Conservation (phyloP, 495 filamentous ascomycete genomes). For the Aspergillus nanangensis region DNA sequence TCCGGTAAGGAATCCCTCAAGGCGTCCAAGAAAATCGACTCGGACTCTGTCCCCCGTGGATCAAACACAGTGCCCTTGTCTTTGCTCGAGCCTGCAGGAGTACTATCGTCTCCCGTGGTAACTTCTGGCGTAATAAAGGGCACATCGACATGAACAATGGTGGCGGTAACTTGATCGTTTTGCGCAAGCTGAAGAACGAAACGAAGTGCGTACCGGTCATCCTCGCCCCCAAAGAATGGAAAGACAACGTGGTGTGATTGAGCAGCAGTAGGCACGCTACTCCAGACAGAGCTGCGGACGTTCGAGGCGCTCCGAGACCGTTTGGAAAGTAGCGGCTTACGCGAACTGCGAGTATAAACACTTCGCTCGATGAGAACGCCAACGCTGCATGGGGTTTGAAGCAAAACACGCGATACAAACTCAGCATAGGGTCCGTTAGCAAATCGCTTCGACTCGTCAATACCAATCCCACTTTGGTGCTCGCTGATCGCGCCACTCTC, state of each 20-base stretch:
- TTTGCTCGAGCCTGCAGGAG: too few relatives aligned
- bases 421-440: slow-evolving; percentile 49
- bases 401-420: slow-evolving; percentile 63
- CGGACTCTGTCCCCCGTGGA: slow-evolving; percentile 28
- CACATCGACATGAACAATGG: slow-evolving; percentile 25
- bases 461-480: slow-evolving; percentile 26
- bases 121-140: too few relatives aligned
- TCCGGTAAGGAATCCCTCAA: slow-evolving; percentile 58
- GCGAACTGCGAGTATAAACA: slow-evolving; percentile 29
- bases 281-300: slow-evolving; percentile 46
- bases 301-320: slow-evolving; percentile 55
- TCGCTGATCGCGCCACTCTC: slow-evolving; percentile 75
- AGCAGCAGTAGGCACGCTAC: slow-evolving; percentile 39
- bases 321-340: slow-evolving; percentile 33
- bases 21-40: slow-evolving; percentile 58
- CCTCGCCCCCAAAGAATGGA: slow-evolving; percentile 79
- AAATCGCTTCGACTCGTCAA: slow-evolving; percentile 24
- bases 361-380: slow-evolving; percentile 82
- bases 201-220: slow-evolving; percentile 77
- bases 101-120: too few relatives aligned
- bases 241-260: slow-evolving; percentile 83
- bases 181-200: slow-evolving; percentile 77
- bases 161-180: slow-evolving; percentile 61
- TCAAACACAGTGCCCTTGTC: too few relatives aligned
- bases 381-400: slow-evolving; percentile 57